phyloP scores from a whole-genome alignment of 768 basidiomycete genomes.

The Rhodotorula diobovata region DNA sequence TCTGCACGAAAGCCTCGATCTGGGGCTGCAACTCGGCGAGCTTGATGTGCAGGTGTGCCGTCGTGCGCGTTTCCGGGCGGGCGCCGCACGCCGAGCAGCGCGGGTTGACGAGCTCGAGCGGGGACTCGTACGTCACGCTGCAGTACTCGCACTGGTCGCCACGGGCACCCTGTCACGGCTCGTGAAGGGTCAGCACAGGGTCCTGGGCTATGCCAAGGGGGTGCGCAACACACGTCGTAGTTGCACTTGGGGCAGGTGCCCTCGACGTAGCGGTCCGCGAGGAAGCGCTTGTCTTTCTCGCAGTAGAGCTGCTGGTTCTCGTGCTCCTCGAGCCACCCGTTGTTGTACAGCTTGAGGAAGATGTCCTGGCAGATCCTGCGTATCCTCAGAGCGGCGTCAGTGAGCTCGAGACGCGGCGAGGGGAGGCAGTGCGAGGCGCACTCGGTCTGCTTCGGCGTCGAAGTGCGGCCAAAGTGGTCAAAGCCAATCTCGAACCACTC shows the following conservation, averaged over 20 bases:
- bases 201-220: not conserved
- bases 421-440: not conserved
- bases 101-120: slow-evolving; percentile 89
- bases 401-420: slow-evolving; percentile 49
- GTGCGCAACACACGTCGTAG: slow-evolving; percentile 59
- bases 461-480: slow-evolving; percentile 93
- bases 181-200: not conserved
- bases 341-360: slow-evolving; percentile 74
- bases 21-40: slow-evolving; percentile 75
- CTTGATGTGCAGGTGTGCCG: slow-evolving; percentile 88
- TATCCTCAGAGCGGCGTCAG: not conserved
- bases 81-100: slow-evolving; percentile 80
- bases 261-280: slow-evolving; percentile 96
- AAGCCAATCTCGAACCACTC: slow-evolving; percentile 98
- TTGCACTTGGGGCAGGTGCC: slow-evolving; percentile 94
- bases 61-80: slow-evolving; percentile 68
- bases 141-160: slow-evolving; percentile 98
- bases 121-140: slow-evolving; percentile 75
- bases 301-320: slow-evolving; percentile 91
- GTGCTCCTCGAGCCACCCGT: slow-evolving; percentile 72
- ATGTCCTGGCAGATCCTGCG: slow-evolving; percentile 77
- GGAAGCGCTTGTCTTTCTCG: slow-evolving; percentile 64
- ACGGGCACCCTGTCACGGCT: slow-evolving; percentile 70
- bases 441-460: slow-evolving; percentile 79
- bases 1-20: slow-evolving; percentile 81